Conservation (phyloP, 1,139 yeast genomes). For the Pichia sp. region DNA sequence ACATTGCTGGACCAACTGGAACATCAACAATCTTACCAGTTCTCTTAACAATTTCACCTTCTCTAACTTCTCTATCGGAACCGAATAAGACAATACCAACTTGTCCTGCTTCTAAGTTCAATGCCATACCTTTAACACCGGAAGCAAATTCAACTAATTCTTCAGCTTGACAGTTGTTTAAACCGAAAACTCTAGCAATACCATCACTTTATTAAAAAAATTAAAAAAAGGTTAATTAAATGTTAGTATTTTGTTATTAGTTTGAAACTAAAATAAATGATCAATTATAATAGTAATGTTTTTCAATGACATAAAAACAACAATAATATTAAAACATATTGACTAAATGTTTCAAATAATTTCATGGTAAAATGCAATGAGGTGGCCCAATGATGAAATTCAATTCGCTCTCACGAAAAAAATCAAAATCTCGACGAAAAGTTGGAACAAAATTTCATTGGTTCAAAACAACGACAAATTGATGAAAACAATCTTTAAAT, state of each 20-base stretch:
- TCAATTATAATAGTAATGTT: background rate
- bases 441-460: background rate
- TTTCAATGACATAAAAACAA: background rate
- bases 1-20: slow-evolving; percentile 96
- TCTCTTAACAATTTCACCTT: slow-evolving; percentile 99
- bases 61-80: slow-evolving; percentile 97
- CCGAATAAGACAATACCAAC: slow-evolving; percentile 99
- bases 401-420: background rate
- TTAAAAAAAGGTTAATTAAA: background rate
- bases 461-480: background rate
- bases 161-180: slow-evolving; percentile 99
- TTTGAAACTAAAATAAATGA: background rate
- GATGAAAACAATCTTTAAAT: background rate
- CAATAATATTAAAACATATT: background rate
- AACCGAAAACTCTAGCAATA: slow-evolving; percentile 99
- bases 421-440: background rate
- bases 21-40: slow-evolving; percentile 99
- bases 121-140: slow-evolving; percentile 99
- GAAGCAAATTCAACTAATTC: slow-evolving; percentile 99
- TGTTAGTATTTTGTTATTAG: slow-evolving; percentile 14
- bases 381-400: background rate
- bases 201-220: slow-evolving; percentile 65
- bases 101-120: slow-evolving; percentile 99
- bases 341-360: background rate
- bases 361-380: too few relatives aligned